phyloP scores from a whole-genome alignment of 495 filamentous ascomycete genomes.

The Hapsidospora chrysogenum region DNA sequence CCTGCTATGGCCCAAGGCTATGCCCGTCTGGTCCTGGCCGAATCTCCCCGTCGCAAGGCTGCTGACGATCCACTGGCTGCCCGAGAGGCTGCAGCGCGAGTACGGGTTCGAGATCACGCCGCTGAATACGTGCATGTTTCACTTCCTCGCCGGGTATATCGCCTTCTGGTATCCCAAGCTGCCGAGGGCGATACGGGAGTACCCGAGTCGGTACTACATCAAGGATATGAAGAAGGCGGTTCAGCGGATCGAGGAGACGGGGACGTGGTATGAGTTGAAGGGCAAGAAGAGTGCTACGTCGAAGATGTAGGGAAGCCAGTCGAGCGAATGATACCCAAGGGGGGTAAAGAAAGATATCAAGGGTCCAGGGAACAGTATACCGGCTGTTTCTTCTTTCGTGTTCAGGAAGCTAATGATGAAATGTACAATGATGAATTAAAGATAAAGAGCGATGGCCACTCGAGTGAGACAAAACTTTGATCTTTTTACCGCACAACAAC shows the following conservation, averaged over 20 bases:
- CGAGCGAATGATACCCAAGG: no score
- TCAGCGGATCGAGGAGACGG: conserved; percentile 7
- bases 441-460: no score
- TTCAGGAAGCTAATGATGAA: no score
- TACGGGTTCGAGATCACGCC: conserved; percentile 5
- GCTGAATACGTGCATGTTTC: conserved; percentile 6
- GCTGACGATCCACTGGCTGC: conserved; percentile 3
- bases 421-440: no score
- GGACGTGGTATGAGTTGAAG: conserved; percentile 3
- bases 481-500: no score
- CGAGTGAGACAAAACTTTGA: no score
- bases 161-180: conserved; percentile 9
- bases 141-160: conserved; percentile 7
- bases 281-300: conserved; percentile 6
- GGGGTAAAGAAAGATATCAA: no score
- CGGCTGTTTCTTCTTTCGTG: no score
- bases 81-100: conserved; percentile 2
- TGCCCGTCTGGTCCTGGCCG: conserved; percentile 4
- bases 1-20: conserved; percentile 11
- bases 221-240: conserved; percentile 12
- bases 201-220: conserved; percentile 6
- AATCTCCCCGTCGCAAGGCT: conserved; percentile 4
- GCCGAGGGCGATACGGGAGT: conserved; percentile 7
- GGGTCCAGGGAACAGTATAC: no score
- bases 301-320: no score